Evolutionary conservation across 1,284 basidiomycete species (phyloP), one percentile per base, ranked within the genome.

Genomic region (Malassezia restricta): DNA sequence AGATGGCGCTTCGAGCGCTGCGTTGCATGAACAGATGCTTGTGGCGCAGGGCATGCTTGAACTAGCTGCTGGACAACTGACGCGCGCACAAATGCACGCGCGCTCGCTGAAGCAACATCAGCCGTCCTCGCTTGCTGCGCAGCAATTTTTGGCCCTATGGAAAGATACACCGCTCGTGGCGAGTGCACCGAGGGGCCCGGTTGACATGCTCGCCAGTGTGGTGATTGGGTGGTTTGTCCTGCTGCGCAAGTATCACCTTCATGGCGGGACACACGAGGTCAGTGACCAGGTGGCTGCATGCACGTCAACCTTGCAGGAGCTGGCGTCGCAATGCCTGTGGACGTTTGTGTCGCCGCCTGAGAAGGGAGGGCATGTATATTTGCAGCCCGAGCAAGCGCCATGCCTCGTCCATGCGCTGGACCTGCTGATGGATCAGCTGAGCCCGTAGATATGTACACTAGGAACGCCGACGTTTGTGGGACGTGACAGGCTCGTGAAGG

Each of bases 321-420:
- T 49, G 6, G 52, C 47, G 17, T 54, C 52, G 30, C 41, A 44
- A 29, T 40, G 42, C 33, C 11, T 54, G 9, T 54, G 52, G 52
- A 43, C 35, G 15, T 40, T 40, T 30, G 46, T 54, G 24, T 30
- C 43, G 27, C 43, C 43, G 8, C 29, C 28, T 11, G 29, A 44
- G 42, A 14, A 28, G 12, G 33, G 33, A 15, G 15, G 11, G 15
- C 15, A 35, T 15, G 33, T 35, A 15, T 15, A 12, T 3, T 15
- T 35, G 33, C 33, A 11, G 33, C 33, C 33, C 33, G 15, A 35
- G 11, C 33, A 35, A 35, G 39, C 27, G 5, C 37, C 33, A 3
- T 38, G 39, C 30, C 46, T 54, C 27, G 33, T 29, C 15, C 17
- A 33, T 32, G 31, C 53, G 6, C 37, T 55, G 15, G 53, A 55